Evolutionary conservation across 1,284 basidiomycete genomes (phyloP).

Genomic region (Rhodotorula sp.): DNA sequence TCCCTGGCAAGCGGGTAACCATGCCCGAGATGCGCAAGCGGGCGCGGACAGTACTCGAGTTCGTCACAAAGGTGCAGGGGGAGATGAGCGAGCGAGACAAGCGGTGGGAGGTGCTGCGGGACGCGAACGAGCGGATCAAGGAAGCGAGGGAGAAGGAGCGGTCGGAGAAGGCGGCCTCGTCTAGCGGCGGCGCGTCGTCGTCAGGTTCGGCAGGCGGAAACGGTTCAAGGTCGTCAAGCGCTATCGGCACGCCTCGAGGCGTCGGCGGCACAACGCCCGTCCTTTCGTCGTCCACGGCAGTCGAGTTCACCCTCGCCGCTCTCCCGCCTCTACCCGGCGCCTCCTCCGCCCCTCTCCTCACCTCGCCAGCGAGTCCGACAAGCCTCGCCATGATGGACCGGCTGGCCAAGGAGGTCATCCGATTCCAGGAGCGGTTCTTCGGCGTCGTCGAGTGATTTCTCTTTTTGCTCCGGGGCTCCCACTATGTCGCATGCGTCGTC

Average conservation of each 20-base stretch:
- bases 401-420: conserved; percentile 77
- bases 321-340: conserved; percentile 1
- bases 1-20: conserved; percentile 90
- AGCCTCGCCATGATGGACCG: conserved; percentile 82
- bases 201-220: conserved; percentile 12
- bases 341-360: background rate
- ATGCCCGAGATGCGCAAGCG: conserved; percentile 96
- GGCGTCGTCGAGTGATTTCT: background rate
- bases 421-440: conserved; percentile 64
- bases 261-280: conserved; percentile 8
- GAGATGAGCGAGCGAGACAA: conserved; percentile 47
- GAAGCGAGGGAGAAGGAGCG: conserved; percentile 9
- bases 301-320: background rate
- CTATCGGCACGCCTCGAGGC: background rate
- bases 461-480: background rate
- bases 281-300: background rate
- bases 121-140: conserved; percentile 58
- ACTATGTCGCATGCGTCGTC: background rate
- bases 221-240: conserved; percentile 19
- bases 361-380: conserved; percentile 2
- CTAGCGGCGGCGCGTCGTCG: background rate
- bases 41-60: conserved; percentile 84
- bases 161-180: conserved; percentile 50
- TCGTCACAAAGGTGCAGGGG: conserved; percentile 57
- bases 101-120: conserved; percentile 49